Conservation (phyloP, 106 monocot genomes). For the Dendrobium catenatum region DNA sequence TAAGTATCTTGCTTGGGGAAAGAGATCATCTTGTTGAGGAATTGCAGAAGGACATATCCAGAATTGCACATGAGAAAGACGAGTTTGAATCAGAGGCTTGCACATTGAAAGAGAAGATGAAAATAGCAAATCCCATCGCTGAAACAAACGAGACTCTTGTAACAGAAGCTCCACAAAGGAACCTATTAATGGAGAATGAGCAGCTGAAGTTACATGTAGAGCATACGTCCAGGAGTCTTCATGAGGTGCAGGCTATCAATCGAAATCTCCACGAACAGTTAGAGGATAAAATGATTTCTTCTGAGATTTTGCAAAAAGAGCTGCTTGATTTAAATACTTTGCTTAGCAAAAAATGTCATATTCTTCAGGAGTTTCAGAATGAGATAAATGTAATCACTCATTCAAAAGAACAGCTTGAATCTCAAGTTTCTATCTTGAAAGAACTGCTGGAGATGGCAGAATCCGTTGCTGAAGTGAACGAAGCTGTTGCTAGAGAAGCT, state of each 20-base stretch:
- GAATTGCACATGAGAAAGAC: constrained; percentile 8
- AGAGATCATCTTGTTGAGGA: neutral
- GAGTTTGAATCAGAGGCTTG: neutral
- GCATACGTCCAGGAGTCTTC: constrained; percentile 20
- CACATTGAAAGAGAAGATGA: neutral
- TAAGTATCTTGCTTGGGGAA: neutral
- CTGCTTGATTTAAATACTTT: constrained; percentile 34
- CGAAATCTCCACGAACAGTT: constrained; percentile 27
- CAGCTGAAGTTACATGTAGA: constrained; percentile 40
- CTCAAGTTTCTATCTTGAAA: constrained; percentile 37
- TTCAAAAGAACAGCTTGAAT: constrained; percentile 32
- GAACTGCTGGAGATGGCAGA: constrained; percentile 67
- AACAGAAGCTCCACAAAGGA: neutral
- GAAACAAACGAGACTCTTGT: constrained; percentile 15
- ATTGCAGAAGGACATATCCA: constrained; percentile 25
- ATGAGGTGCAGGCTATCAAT: constrained; percentile 7
- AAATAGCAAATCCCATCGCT: neutral
- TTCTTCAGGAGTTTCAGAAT: constrained; percentile 33
- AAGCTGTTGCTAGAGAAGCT: constrained; percentile 79
- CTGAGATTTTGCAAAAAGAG: constrained; percentile 44
- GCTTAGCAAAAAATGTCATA: constrained; percentile 26
- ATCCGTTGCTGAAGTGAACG: constrained; percentile 76
- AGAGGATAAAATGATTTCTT: constrained; percentile 23
- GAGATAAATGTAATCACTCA: constrained; percentile 27
- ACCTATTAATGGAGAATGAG: constrained; percentile 26